phyloP scores from a whole-genome alignment of 129 eudicot species.

The Calendula officinalis region DNA sequence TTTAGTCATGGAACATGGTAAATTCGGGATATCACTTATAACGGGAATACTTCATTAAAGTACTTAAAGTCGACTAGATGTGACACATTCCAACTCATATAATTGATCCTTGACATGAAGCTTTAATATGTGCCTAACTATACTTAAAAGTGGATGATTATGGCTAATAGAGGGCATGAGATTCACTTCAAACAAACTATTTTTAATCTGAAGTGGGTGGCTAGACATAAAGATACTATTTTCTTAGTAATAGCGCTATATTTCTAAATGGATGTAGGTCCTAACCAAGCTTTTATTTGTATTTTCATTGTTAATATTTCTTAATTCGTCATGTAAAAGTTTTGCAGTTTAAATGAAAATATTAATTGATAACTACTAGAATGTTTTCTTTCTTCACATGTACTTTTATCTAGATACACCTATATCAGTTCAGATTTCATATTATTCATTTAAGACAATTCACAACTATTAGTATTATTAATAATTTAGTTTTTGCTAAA shows the following conservation, averaged over 20 bases:
- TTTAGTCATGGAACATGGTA: too few relatives aligned
- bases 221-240: constrained; percentile 20
- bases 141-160: constrained; percentile 14
- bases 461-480: too few relatives aligned
- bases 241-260: not conserved
- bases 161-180: constrained; percentile 33
- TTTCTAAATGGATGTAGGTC: not conserved
- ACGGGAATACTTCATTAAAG: not conserved
- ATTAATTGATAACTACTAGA: not conserved
- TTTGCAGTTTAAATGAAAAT: not conserved
- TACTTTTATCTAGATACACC: too few relatives aligned
- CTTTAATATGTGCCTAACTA: constrained; percentile 19
- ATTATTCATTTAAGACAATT: too few relatives aligned
- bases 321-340: not conserved
- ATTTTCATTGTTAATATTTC: not conserved
- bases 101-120: constrained; percentile 14
- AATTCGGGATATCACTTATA: too few relatives aligned
- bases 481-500: too few relatives aligned
- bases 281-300: not conserved
- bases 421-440: too few relatives aligned
- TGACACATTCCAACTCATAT: constrained; percentile 11
- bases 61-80: constrained; percentile 1
- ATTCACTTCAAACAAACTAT: constrained; percentile 18
- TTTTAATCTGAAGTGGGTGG: constrained; percentile 6
- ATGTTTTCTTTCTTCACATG: not conserved